Conservation (phyloP, 257 asterid species). For the Solanum bulbocastanum region DNA sequence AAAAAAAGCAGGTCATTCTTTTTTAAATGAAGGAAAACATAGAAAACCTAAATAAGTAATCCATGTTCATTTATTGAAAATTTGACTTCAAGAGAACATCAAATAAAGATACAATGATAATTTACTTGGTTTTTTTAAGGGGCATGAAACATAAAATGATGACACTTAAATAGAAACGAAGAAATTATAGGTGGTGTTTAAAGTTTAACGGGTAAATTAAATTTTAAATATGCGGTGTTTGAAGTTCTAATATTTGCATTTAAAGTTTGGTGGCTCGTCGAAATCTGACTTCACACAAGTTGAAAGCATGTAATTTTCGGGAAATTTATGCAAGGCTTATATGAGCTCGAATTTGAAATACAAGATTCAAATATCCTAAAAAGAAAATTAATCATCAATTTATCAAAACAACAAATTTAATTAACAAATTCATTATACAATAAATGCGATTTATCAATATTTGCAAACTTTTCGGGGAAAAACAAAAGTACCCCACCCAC, state of each 20-base stretch:
- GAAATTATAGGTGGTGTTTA: not conserved
- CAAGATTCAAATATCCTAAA: not conserved
- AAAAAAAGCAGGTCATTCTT: no score
- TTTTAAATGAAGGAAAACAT: not conserved
- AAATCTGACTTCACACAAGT: not conserved
- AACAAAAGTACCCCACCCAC: no score
- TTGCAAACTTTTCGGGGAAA: not conserved
- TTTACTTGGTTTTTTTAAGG: no score
- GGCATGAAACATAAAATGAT: no score
- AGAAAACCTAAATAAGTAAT: no score
- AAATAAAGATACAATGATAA: no score
- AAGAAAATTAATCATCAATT: not conserved
- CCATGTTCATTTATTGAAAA: no score
- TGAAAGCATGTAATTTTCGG: no score
- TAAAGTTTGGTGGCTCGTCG: not conserved
- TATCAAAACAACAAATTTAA: no score
- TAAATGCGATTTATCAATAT: not conserved
- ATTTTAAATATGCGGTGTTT: not conserved
- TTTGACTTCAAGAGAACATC: not conserved
- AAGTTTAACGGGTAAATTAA: not conserved
- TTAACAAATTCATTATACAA: not conserved
- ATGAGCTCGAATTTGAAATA: not conserved
- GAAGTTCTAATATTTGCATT: not conserved
- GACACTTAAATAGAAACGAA: not conserved
- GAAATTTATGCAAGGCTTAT: not conserved